phyloP scores from a whole-genome alignment of 345 rosid species.

The Gossypium anomalum region DNA sequence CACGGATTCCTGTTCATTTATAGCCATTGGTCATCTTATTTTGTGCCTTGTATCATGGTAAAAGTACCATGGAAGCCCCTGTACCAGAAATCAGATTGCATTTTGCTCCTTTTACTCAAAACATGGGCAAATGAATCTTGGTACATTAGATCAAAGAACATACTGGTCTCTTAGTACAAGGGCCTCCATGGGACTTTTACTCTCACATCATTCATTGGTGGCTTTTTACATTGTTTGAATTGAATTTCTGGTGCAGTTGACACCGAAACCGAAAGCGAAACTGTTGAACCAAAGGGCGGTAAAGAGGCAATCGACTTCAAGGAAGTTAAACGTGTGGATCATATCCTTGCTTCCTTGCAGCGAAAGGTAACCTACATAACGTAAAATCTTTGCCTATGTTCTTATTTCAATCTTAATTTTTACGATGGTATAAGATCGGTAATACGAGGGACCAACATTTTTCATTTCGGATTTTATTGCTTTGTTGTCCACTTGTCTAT shows the following conservation, averaged over 20 bases:
- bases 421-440: neutral
- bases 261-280: constrained; percentile 52
- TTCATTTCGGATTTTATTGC: neutral
- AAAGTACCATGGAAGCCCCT: no score
- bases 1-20: no score
- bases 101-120: no score
- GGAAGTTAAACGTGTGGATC: constrained; percentile 85
- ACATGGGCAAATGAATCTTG: no score
- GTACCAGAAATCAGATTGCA: no score
- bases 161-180: no score
- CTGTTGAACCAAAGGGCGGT: constrained; percentile 50
- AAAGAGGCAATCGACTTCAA: constrained; percentile 70
- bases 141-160: no score
- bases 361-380: constrained; percentile 55
- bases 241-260: constrained; percentile 50
- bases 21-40: no score
- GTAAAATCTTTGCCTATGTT: neutral
- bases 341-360: constrained; percentile 66
- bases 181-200: no score
- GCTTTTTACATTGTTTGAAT: neutral
- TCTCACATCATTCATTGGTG: neutral
- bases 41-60: no score
- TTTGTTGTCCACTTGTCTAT: neutral
- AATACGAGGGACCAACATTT: neutral
- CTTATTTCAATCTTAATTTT: neutral